Conservation (phyloP, 2,329 filamentous ascomycete species). For the Simplicillium sp. region DNA sequence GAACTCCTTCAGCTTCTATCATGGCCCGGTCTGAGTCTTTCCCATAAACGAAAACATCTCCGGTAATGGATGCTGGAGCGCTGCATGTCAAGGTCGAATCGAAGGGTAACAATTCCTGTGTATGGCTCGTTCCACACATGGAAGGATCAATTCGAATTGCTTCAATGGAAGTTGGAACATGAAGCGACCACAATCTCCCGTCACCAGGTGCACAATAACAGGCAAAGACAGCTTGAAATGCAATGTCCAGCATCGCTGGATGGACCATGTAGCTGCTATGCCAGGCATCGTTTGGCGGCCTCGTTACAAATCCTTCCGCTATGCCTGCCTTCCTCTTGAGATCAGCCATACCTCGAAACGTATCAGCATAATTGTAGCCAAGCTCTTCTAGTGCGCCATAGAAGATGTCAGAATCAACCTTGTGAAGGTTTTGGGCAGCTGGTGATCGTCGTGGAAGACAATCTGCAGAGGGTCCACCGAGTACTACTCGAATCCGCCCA, state of each 20-base stretch:
- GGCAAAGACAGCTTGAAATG: constrained; percentile 1
- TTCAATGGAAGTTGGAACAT: background rate
- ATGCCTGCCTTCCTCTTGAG: background rate
- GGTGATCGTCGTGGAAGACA: background rate
- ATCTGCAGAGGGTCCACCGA: background rate
- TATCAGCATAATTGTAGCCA: constrained; percentile 1
- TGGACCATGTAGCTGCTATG: constrained; percentile 2
- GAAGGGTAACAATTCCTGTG: background rate
- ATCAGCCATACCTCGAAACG: background rate
- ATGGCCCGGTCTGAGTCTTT: background rate
- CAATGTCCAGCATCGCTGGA: constrained; percentile 1
- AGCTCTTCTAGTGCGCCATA: background rate
- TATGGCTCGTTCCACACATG: too few species aligned
- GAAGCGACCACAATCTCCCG: background rate
- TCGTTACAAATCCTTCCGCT: background rate
- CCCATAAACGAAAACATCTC: background rate
- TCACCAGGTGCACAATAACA: constrained; percentile 1
- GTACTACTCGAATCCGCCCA: background rate
- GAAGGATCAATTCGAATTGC: constrained; percentile 1
- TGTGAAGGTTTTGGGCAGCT: background rate
- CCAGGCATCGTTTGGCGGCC: background rate
- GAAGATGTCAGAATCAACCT: background rate
- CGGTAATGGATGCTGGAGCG: background rate
- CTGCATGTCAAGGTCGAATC: background rate
- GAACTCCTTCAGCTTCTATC: background rate